A percentile compares a stretch with the other conserved stretches of the same genome.
Conservation (phyloP, 805 yeast species). For the Hanseniaspora meyeri region DNA sequence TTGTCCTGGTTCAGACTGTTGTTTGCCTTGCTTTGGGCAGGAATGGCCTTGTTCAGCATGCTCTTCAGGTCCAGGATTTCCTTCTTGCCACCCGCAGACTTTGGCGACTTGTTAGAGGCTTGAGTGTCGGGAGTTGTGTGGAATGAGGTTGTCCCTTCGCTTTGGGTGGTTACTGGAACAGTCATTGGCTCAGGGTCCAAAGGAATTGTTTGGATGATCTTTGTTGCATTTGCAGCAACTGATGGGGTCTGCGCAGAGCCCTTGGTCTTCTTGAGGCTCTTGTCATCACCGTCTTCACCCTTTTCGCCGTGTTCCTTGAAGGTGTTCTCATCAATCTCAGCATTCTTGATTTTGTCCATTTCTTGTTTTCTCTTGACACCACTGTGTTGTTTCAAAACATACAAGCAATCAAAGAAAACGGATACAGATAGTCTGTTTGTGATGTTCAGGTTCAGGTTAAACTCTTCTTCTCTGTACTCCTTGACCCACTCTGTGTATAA, state of each 20-base stretch:
- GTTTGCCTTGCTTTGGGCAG: not conserved
- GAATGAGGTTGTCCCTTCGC: conserved; percentile 18
- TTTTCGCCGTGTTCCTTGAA: conserved; percentile 26
- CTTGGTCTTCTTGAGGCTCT: not conserved
- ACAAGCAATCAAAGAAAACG: conserved; percentile 80
- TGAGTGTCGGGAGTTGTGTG: conserved; percentile 15
- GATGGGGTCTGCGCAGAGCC: not conserved
- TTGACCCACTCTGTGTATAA: conserved; percentile 41
- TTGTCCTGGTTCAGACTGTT: not conserved
- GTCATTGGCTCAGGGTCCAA: conserved; percentile 69
- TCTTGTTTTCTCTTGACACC: conserved; percentile 51
- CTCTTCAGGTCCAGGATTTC: conserved; percentile 3
- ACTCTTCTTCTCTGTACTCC: conserved; percentile 19
- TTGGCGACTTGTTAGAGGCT: not conserved
- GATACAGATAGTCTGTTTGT: conserved; percentile 84
- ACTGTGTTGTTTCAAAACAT: conserved; percentile 72
- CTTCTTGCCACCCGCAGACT: not conserved
- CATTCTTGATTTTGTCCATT: conserved; percentile 11
- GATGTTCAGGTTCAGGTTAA: conserved; percentile 41
- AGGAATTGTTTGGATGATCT: conserved; percentile 66
- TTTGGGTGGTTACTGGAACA: conserved; percentile 20
- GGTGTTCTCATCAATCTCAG: conserved; percentile 23
- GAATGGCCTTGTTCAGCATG: conserved; percentile 5
- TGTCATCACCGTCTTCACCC: conserved; percentile 10
- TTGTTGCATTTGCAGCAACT: conserved; percentile 62